Base-by-base conservation (phyloP, 179 eudicot genomes). In the Amaranthus tricolor region DNA sequence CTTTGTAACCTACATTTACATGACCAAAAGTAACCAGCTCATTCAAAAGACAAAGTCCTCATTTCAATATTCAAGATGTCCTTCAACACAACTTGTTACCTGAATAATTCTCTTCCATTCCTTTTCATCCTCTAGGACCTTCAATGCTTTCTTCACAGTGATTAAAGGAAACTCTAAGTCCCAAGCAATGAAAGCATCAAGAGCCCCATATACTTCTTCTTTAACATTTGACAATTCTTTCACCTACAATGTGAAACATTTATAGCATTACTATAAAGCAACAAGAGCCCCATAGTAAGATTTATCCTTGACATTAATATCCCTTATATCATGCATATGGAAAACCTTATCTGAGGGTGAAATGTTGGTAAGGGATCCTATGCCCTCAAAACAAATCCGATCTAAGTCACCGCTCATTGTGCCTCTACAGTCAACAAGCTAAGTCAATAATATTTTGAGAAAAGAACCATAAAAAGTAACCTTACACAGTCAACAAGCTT, bases 121-220 rank as follows among this genome's bases (percentile, higher is more conserved):
- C 71, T 85, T 86, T 70, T 84, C 88, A 68, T 77, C 61, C 81
- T 91, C 97, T 15, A 94, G 88, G 66, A 81, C 82, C 79, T 88
- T 91, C 73, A 94, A 73, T 72, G 98, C 93, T 86, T 94, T 94
- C 85, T 94, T 94, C 79, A 94, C 98, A 0, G 89, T 87, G 62
- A 94, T 88, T 52, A 94, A 84, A 68, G 98, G 98, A 78, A 94
- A 94, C 77, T 94, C 98, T 59, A 94, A 77, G 62, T 94, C 98
- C 98, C 98, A 94, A 55, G 98, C 98, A 81, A 94, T 84, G 84
- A 89, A 94, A 40, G 98, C 80, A 84, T 94, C 98, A 74, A 94
- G 93, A 74, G 98, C 97, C 19, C 98, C 98, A 24, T 94, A 94
- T 20, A 94, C 97, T 89, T 94, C 98, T 84, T 94, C 98, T 83